phyloP scores from a whole-genome alignment of 805 yeast species.

The Maudiozyma barnettii region DNA sequence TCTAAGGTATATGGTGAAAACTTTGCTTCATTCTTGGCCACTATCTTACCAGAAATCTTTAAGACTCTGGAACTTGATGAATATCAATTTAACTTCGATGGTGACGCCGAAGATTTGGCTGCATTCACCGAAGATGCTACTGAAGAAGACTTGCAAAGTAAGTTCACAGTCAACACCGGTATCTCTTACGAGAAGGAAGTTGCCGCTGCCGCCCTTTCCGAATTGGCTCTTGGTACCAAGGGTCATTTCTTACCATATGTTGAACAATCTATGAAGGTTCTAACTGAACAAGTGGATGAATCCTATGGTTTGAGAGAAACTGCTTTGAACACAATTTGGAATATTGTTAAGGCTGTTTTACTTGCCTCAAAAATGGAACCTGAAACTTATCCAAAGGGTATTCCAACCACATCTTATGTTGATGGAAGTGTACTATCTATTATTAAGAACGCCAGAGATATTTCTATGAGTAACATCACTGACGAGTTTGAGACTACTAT shows the following conservation, averaged over 20 bases:
- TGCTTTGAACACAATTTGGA: constrained; percentile 77
- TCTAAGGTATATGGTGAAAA: constrained; percentile 91
- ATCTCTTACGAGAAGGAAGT: constrained; percentile 92
- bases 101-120: constrained; percentile 38
- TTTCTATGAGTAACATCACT: constrained; percentile 51
- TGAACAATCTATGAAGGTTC: constrained; percentile 53
- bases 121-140: constrained; percentile 40
- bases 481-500: constrained; percentile 79
- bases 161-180: constrained; percentile 85
- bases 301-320: constrained; percentile 89
- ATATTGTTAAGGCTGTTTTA: constrained; percentile 62
- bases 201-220: constrained; percentile 84
- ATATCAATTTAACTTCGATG: constrained; percentile 54
- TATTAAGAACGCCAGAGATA: constrained; percentile 55
- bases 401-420: constrained; percentile 51
- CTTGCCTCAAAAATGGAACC: constrained; percentile 38
- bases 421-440: constrained; percentile 48
- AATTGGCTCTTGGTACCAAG: constrained; percentile 81
- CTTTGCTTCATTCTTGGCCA: constrained; percentile 75
- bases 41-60: constrained; percentile 75
- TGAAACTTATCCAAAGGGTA: constrained; percentile 51
- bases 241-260: constrained; percentile 69
- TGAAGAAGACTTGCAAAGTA: constrained; percentile 58
- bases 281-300: constrained; percentile 66
- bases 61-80: constrained; percentile 82